Evolutionary conservation across 192 early-diverging fungal species (phyloP), one percentile per base, ranked within the genome.

Genomic region (Spizellomyces sp.): DNA sequence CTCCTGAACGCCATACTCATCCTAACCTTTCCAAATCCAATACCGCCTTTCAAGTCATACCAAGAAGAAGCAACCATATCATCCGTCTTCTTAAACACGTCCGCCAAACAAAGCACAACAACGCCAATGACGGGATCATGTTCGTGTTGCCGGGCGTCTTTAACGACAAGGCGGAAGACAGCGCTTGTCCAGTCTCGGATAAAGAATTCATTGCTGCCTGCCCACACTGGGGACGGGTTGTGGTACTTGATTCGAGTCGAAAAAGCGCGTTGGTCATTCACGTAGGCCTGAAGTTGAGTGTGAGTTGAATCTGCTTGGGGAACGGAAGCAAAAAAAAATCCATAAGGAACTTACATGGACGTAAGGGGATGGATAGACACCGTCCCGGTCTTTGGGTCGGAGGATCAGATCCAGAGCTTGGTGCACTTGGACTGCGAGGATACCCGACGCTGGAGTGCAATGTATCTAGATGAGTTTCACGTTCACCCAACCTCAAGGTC

Each of bases 91-190:
- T 62, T 64, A 19, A 75, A 69, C 46, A 75, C n/a, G 15, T 75
- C 67, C 15, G n/a, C 10, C 8, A 75, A 43, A n/a, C 48, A 9
- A 12, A 71, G 8, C 58, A 75, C 62, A 17, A 70, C 67, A 19
- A 68, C 67, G 19, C 74, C 74, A 43, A 75, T 70, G 44, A 70
- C 67, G 4, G 74, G 74, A 43, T 75, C 74, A 43, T 70, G 74
- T 46, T 75, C 74, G 47, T 69, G 74, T 52, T 44, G 45, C n/a
- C 74, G 74, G 8, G 41, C 27, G 48, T 75, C 74, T 44, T 70
- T 68, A 21, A 75, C 67, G 14, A 70, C 74, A 36, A 70, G 48
- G 52, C 74, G 74, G 36, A 75, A 15, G 22, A 58, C 17, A 17
- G 74, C 56, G 36, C 44, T 21, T 8, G 9, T 21, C 74, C 74